Evolutionary conservation across 192 early-diverging fungal genomes (phyloP), one percentile per base, ranked within the genome.

Genomic region (Backusella circina): DNA sequence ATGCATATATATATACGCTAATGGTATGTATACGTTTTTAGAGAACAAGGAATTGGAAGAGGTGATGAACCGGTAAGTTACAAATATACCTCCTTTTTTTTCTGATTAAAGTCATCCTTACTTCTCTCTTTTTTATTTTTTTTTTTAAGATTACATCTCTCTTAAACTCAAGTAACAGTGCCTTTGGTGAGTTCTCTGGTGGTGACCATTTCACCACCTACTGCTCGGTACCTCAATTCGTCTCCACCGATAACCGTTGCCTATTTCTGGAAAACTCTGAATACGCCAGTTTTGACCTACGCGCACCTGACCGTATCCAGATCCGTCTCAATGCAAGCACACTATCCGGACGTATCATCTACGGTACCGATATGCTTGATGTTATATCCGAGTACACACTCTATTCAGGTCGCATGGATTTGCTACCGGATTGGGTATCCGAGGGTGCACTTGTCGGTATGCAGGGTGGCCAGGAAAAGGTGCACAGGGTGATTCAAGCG

Each of bases 21-120:
- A 23, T 21, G 4, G n/a, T 51, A 21, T 23, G 47, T 51, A 26
- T 32, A 6, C 26, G 12, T 68, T 21, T n/a, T 26, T 37, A 82
- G 83, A 73, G 83, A 84, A 73, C 80, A 82, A 76, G 83, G 81
- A 8, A 38, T 75, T 44, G 83, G 83, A 35, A 73, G 83, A 35
- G 83, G 77, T 13, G 47, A 61, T 15, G 41, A 79, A 44, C 70
- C 83, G 2, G 79, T 76, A 61, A 67, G 75, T 71, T 37, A 30
- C 4, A 50, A 51, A 15, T 13, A 16, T n/a, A n/a, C n/a, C n/a
- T n/a, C n/a, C n/a, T n/a, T n/a, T 23, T 16, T 5, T 30, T 33
- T 37, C 6, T 37, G 5, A 37, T 37, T 8, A 0, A 12, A 39
- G 31, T 32, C 41, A 28, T 26, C 1, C 36, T 30, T n/a, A 54